Evolutionary conservation across 352 stramenopile species (phyloP).

Genomic region (Phytophthora citricola): DNA sequence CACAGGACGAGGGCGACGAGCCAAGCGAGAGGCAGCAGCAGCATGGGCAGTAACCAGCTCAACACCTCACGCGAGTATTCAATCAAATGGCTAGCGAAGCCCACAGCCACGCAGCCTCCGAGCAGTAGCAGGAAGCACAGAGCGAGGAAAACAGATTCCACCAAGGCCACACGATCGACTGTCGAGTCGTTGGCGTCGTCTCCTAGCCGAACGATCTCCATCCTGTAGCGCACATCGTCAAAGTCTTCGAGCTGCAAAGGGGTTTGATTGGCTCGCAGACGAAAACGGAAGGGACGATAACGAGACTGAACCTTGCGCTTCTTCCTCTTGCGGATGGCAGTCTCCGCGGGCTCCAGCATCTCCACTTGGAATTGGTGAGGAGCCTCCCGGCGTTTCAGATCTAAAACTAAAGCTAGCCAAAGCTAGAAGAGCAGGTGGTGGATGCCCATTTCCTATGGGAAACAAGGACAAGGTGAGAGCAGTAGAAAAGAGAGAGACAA

Average conservation of each 20-base stretch:
- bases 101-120: slow-evolving; percentile 43
- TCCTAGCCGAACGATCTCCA: slow-evolving; percentile 56
- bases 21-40: slow-evolving; percentile 57
- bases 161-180: slow-evolving; percentile 24
- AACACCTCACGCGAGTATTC: slow-evolving; percentile 43
- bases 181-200: slow-evolving; percentile 12
- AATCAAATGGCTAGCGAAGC: slow-evolving; percentile 44
- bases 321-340: slow-evolving; percentile 11
- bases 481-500: not conserved
- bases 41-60: slow-evolving; percentile 52
- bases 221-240: slow-evolving; percentile 67
- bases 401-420: not conserved
- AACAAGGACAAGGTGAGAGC: not conserved
- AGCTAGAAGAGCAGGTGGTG: slow-evolving; percentile 51
- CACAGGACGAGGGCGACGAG: slow-evolving; percentile 53
- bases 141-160: slow-evolving; percentile 44
- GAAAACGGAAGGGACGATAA: slow-evolving; percentile 13
- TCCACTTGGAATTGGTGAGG: slow-evolving; percentile 2
- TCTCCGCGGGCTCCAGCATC: slow-evolving; percentile 6
- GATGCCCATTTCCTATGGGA: slow-evolving; percentile 58
- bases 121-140: slow-evolving; percentile 39
- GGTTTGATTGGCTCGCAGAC: slow-evolving; percentile 19
- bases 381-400: slow-evolving; percentile 24
- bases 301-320: slow-evolving; percentile 16
- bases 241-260: slow-evolving; percentile 67